phyloP scores from a whole-genome alignment of 176 grass and related monocot genomes.

The Oryza coarctata region DNA sequence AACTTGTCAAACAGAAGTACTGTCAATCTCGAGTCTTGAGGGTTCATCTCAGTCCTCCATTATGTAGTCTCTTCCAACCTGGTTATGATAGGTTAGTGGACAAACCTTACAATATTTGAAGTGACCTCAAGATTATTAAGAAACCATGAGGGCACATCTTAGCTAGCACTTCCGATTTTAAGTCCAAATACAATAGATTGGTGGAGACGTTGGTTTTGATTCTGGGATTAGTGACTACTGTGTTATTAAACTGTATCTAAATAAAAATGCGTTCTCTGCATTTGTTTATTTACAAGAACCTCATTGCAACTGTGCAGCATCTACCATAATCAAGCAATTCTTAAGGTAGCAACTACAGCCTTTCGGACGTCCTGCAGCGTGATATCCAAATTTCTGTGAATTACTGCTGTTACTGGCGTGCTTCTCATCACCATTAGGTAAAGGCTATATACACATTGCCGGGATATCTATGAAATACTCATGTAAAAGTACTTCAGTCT shows the following conservation, averaged over 20 bases:
- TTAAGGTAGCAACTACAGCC: slow-evolving; percentile 54
- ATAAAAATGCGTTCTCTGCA: neutral
- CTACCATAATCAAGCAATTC: slow-evolving; percentile 80
- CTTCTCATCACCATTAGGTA: slow-evolving; percentile 3
- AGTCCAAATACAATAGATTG: neutral
- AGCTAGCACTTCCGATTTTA: neutral
- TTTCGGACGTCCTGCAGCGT: slow-evolving; percentile 66
- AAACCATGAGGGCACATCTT: neutral
- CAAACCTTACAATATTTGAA: neutral
- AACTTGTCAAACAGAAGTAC: neutral
- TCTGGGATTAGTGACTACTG: neutral
- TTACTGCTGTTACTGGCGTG: neutral
- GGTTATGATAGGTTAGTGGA: neutral
- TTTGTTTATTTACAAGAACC: neutral
- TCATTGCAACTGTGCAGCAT: slow-evolving; percentile 43
- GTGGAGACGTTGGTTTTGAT: neutral
- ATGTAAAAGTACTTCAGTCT: neutral
- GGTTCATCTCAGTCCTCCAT: neutral
- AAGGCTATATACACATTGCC: neutral
- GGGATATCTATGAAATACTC: neutral
- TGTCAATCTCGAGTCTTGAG: neutral
- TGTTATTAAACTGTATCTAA: neutral
- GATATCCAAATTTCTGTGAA: slow-evolving; percentile 77
- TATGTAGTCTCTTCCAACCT: neutral
- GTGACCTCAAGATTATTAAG: neutral